These are phyloP conservation scores for Eutypella sp. DNA, from an alignment of 2,329 filamentous ascomycete genomes.

Conservation along the genomic window DNA sequence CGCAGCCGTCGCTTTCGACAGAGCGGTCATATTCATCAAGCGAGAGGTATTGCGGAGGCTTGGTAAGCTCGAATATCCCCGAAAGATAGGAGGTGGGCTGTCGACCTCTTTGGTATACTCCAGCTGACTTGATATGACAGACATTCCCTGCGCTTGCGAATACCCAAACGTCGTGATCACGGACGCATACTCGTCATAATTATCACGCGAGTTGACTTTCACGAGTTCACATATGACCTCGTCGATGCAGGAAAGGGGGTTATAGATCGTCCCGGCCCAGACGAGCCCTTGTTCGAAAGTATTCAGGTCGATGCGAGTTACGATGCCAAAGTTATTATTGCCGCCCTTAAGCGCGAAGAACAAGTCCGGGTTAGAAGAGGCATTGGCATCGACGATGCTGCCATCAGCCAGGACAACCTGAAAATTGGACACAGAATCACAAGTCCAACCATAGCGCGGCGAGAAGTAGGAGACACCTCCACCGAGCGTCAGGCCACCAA, in stretches of 20 bases:
- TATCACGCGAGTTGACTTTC: constrained; percentile 5
- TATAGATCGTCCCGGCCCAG: constrained; percentile 6
- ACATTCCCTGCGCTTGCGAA: neutral
- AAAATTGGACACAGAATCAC: constrained; percentile 5
- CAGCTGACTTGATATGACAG: constrained; percentile 5
- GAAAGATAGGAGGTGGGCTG: constrained; percentile 2
- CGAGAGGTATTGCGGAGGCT: neutral
- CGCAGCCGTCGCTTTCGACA: constrained; percentile 2
- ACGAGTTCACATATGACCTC: constrained; percentile 2
- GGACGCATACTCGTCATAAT: constrained; percentile 11
- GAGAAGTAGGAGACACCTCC: constrained; percentile 12
- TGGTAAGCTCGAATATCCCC: neutral
- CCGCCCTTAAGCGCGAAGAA: constrained; percentile 13
- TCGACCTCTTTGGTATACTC: constrained; percentile 9
- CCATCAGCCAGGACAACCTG: constrained; percentile 10
- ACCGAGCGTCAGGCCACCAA: constrained; percentile 10
- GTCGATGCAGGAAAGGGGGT: neutral
- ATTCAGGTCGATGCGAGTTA: constrained; percentile 8
- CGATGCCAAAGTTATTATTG: constrained; percentile 10
- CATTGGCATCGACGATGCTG: constrained; percentile 6
- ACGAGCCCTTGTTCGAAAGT: constrained; percentile 8
- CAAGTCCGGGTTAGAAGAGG: constrained; percentile 9
- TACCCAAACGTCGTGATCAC: constrained; percentile 5
- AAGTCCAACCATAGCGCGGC: constrained; percentile 12
- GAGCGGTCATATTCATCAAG: constrained; percentile 2